Evolutionary conservation across 2,329 filamentous ascomycete species (phyloP), one percentile per base, ranked within the genome.

Genomic region (Clathrospora elynae): DNA sequence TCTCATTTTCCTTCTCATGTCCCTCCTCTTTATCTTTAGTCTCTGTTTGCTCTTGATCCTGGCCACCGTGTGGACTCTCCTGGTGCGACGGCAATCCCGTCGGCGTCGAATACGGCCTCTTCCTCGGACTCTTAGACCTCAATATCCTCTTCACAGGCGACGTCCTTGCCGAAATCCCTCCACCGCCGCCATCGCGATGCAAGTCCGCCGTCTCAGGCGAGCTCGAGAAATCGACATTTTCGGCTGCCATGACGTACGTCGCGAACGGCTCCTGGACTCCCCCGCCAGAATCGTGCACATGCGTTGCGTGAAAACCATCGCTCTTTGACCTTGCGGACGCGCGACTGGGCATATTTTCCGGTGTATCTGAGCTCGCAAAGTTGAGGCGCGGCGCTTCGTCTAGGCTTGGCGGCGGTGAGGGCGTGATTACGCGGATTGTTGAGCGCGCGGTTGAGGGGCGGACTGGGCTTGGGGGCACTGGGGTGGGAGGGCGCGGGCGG

Each of bases 371-470:
- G 16, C 28, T 23, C 28, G 40, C 50, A 13, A 40, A 37, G 4
- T 50, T 43, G 2, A 16, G 23, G 7, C 31, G 28, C 12, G 49
- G 30, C 7, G 42, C 51, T 6, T 49, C 50, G 22, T 17, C 35
- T 34, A 37, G 17, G 11, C 50, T 57, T 2, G 51, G 46, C 6
- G 53, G 45, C 9, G 61, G 62, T 9, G 61, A 66, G 6, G 62
- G 61, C 6, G 58, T 52, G 18, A 67, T 59, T 19, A 53, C 51
- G 16, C 62, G 60, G 30, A 67, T 64, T 2, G 62, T 66, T 0
- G 56, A 64, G 39, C 47, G 47, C 16, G 53, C 45, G 13, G 53
- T 62, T 18, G 47, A 35, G 9, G 61, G 60, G 13, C 54, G 53
- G 1, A 36, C 31, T 3, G 60, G 60, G 2, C 42, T 50, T 9